Conservation (phyloP, 1,284 basidiomycete genomes). For the Tilletia walkeri region DNA sequence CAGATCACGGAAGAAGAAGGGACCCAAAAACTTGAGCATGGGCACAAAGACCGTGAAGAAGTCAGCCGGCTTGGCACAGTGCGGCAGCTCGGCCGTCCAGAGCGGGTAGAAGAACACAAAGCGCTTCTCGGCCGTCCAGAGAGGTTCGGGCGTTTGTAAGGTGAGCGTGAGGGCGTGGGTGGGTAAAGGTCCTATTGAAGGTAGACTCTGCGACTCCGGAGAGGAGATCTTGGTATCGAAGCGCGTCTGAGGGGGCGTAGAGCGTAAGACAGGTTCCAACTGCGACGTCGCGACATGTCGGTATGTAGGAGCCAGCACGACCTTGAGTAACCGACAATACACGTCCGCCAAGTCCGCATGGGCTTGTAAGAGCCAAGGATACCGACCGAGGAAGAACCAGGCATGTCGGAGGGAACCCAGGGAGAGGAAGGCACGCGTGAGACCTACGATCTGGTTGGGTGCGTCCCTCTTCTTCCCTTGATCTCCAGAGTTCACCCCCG, state of each 20-base stretch:
- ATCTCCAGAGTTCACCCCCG: conserved; percentile 31
- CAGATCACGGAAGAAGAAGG: conserved; percentile 35
- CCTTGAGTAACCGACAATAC: conserved; percentile 48
- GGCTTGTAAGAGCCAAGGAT: conserved; percentile 80
- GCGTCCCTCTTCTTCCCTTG: conserved; percentile 31
- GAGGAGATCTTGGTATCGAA: conserved; percentile 29
- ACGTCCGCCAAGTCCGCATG: conserved; percentile 78
- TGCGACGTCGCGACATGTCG: conserved; percentile 35
- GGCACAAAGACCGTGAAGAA: conserved; percentile 40
- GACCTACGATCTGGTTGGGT: conserved; percentile 77
- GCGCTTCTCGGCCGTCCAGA: conserved; percentile 28
- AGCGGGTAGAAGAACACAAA: conserved; percentile 48
- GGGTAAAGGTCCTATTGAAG: neutral
- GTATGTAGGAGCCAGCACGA: conserved; percentile 47
- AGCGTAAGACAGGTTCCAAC: conserved; percentile 65
- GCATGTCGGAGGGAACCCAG: conserved; percentile 79
- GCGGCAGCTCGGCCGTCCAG: conserved; percentile 39
- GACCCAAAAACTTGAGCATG: conserved; percentile 46
- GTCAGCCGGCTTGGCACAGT: conserved; percentile 29
- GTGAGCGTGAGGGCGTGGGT: conserved; percentile 32
- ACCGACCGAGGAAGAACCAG: conserved; percentile 74
- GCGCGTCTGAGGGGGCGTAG: conserved; percentile 45
- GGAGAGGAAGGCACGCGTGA: conserved; percentile 77
- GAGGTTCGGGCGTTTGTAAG: conserved; percentile 43
- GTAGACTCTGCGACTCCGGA: neutral